A percentile compares a stretch with the other conserved stretches of the same genome.
phyloP scores from a whole-genome alignment of 306 rosid species.

The Cicer pinnatifidum region DNA sequence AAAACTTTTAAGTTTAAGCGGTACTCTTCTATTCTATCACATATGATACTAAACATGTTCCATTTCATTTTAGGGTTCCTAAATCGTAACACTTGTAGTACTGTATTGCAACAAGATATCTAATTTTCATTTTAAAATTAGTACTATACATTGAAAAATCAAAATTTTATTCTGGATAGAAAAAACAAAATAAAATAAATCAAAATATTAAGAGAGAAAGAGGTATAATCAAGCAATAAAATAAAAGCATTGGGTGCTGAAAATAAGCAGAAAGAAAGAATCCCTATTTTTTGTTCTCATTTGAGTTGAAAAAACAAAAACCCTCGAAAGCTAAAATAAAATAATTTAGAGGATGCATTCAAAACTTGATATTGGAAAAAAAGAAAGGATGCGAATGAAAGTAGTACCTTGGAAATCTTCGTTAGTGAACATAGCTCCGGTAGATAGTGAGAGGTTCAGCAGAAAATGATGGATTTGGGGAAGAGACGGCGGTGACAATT shows the following conservation, averaged over 20 bases:
- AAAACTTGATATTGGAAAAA: not conserved
- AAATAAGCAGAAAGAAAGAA: not conserved
- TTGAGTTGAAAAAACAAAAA: not conserved
- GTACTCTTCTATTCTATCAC: not conserved
- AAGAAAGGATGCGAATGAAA: not conserved
- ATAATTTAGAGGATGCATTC: not conserved
- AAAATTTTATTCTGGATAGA: constrained; percentile 9
- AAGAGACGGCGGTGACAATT: not conserved
- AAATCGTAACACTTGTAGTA: not conserved
- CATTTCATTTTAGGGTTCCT: not conserved
- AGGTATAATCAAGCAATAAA: not conserved
- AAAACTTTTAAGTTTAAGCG: not conserved
- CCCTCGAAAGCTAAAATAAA: not conserved
- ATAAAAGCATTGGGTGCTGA: not conserved
- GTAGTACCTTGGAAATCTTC: constrained; percentile 62
- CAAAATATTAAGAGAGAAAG: not conserved
- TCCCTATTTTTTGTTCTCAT: not conserved
- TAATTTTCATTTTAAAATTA: not conserved
- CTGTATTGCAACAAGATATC: not conserved
- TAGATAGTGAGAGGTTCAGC: not conserved
- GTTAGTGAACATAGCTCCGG: constrained; percentile 54
- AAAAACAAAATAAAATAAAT: not conserved
- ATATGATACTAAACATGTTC: not conserved
- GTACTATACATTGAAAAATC: not conserved
- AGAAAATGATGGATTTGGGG: not conserved